Conservation (phyloP, 257 asterid species). For the Thymus quinquecostatus region DNA sequence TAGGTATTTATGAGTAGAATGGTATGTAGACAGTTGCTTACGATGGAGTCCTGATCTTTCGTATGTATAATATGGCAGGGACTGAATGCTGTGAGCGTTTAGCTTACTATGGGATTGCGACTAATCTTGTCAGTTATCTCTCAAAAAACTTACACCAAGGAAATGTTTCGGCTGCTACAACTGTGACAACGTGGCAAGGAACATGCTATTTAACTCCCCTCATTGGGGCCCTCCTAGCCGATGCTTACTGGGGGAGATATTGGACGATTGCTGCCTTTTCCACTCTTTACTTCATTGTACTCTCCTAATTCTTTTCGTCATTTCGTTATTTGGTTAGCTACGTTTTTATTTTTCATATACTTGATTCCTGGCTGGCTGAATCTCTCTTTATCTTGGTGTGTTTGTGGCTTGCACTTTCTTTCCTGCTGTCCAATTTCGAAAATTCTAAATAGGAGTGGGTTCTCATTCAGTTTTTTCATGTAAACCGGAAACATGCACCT, state of each 20-base stretch:
- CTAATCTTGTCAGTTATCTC: constrained; percentile 92
- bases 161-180: constrained; percentile 94
- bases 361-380: constrained; percentile 3
- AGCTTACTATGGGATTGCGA: constrained; percentile 94
- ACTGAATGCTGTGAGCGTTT: constrained; percentile 95
- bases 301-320: constrained; percentile 22
- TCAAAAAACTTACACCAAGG: constrained; percentile 82
- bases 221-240: constrained; percentile 93
- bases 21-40: neutral
- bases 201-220: constrained; percentile 95
- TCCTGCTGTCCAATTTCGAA: neutral
- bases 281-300: constrained; percentile 82
- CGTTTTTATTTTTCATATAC: no score
- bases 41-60: constrained; percentile 22
- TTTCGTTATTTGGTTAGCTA: neutral
- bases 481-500: constrained; percentile 9
- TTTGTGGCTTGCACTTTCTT: constrained; percentile 6
- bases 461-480: constrained; percentile 11
- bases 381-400: constrained; percentile 15
- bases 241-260: constrained; percentile 98
- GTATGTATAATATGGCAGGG: constrained; percentile 55
- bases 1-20: constrained; percentile 46
- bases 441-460: neutral
- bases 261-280: constrained; percentile 99
- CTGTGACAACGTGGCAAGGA: constrained; percentile 97